Percentiles rank a stretch among this genome's conserved stretches.
phyloP scores from a whole-genome alignment of 2,329 filamentous ascomycete genomes.

The Tolypocladium pustulatum region DNA sequence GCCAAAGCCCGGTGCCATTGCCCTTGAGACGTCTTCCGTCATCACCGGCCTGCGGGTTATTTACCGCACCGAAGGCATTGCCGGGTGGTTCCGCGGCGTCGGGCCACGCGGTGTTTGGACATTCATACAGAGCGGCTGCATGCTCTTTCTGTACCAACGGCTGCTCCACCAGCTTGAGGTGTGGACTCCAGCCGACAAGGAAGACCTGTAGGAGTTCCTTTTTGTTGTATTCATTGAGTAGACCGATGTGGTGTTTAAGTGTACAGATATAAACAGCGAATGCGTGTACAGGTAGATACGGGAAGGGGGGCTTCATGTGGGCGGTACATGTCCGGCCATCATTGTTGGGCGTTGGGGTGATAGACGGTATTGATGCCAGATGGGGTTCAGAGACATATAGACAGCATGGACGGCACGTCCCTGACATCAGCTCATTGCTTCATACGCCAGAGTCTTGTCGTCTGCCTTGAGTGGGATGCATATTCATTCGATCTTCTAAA shows the following conservation, averaged over 20 bases:
- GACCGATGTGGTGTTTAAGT: neutral
- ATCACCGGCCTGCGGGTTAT: constrained; percentile 76
- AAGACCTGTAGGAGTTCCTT: constrained; percentile 11
- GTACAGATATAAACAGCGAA: neutral
- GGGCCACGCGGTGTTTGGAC: constrained; percentile 93
- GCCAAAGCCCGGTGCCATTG: constrained; percentile 65
- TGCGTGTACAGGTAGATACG: constrained; percentile 7
- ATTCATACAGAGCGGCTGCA: constrained; percentile 90
- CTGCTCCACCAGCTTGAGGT: constrained; percentile 66
- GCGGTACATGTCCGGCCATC: constrained; percentile 8
- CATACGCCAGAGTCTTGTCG: constrained; percentile 1
- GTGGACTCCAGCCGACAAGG: constrained; percentile 22
- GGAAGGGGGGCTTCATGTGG: constrained; percentile 12
- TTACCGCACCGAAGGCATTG: constrained; percentile 79
- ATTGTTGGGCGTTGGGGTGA: constrained; percentile 19
- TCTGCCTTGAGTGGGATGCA: neutral
- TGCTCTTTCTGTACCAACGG: constrained; percentile 91
- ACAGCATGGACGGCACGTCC: constrained; percentile 11
- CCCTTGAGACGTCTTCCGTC: constrained; percentile 82
- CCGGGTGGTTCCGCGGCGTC: constrained; percentile 89
- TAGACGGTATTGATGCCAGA: constrained; percentile 7
- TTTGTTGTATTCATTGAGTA: neutral
- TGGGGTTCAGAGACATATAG: constrained; percentile 8
- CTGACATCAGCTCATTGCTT: constrained; percentile 13
- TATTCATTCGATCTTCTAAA: neutral